Evolutionary conservation across 2,329 filamentous ascomycete genomes (phyloP).

Genomic region (Furcasterigmium furcatum): DNA sequence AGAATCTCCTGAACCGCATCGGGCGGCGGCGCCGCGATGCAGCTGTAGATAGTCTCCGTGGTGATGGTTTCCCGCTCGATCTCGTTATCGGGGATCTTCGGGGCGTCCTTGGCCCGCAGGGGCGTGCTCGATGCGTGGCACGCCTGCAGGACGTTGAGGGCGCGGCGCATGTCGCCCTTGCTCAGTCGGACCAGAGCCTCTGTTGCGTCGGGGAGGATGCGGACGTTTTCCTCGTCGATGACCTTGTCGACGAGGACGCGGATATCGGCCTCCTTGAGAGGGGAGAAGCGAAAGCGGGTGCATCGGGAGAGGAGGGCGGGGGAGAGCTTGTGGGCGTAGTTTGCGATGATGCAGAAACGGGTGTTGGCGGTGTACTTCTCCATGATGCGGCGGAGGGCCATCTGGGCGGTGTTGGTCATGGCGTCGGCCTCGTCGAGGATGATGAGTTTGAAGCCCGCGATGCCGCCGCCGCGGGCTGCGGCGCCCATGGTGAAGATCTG

Average conservation of each 20-base stretch:
- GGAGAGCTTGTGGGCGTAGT: slow-evolving; percentile 97
- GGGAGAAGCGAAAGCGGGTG: slow-evolving; percentile 92
- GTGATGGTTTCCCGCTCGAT: slow-evolving; percentile 76
- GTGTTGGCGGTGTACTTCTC: slow-evolving; percentile 99
- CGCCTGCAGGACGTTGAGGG: slow-evolving; percentile 92
- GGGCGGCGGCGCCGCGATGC: slow-evolving; percentile 92
- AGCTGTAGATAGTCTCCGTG: slow-evolving; percentile 94
- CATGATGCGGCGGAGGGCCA: slow-evolving; percentile 96
- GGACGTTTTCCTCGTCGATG: slow-evolving; percentile 80
- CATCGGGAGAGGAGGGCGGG: slow-evolving; percentile 90
- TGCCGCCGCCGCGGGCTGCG: slow-evolving; percentile 41
- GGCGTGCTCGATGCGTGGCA: slow-evolving; percentile 90
- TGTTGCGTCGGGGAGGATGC: slow-evolving; percentile 76
- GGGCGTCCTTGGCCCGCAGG: slow-evolving; percentile 55
- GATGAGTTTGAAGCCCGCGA: slow-evolving; percentile 90
- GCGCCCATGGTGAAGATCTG: slow-evolving; percentile 82
- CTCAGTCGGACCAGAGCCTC: slow-evolving; percentile 83
- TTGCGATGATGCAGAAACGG: slow-evolving; percentile 96
- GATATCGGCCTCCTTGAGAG: slow-evolving; percentile 86
- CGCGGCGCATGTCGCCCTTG: slow-evolving; percentile 94
- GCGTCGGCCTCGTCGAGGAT: slow-evolving; percentile 98
- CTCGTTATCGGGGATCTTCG: slow-evolving; percentile 58
- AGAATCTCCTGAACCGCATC: slow-evolving; percentile 83
- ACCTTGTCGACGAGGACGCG: slow-evolving; percentile 83
- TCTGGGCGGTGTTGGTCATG: slow-evolving; percentile 98